A percentile compares a stretch with the other conserved stretches of the same genome.
Evolutionary conservation across 306 rosid species (phyloP).

Genomic region (Cucurbita argyrosperma): DNA sequence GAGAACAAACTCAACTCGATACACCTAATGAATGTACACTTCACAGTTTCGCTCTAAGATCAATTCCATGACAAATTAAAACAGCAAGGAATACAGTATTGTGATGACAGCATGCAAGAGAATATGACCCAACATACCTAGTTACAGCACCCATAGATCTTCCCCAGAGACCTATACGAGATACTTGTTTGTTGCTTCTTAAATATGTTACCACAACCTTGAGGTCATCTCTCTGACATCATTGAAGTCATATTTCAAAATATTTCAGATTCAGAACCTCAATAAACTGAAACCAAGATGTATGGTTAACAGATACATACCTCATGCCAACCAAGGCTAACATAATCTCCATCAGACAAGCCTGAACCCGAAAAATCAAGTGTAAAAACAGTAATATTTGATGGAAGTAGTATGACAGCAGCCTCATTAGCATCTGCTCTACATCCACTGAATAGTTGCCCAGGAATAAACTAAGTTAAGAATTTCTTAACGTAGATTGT

Average conservation of each 20-base stretch:
- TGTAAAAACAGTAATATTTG: slow-evolving; percentile 87
- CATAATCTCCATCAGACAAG: slow-evolving; percentile 83
- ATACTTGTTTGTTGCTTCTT: slow-evolving; percentile 65
- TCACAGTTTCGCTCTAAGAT: background rate
- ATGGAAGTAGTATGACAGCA: slow-evolving; percentile 81
- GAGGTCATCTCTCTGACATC: slow-evolving; percentile 77
- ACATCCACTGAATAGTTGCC: slow-evolving; percentile 75
- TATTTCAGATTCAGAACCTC: slow-evolving; percentile 10
- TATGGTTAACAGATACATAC: slow-evolving; percentile 22
- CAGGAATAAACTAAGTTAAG: slow-evolving; percentile 10
- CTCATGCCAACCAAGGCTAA: slow-evolving; percentile 99
- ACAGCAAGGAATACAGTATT: background rate
- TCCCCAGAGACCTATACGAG: slow-evolving; percentile 91
- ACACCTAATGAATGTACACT: background rate
- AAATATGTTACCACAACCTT: slow-evolving; percentile 69
- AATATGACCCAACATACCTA: slow-evolving; percentile 26
- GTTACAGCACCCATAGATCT: slow-evolving; percentile 99
- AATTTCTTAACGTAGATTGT: background rate
- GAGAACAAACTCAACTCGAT: background rate
- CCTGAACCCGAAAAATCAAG: slow-evolving; percentile 98
- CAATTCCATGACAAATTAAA: background rate
- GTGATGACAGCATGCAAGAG: background rate
- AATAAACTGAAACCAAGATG: slow-evolving; percentile 10
- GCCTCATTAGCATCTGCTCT: slow-evolving; percentile 98
- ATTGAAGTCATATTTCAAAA: slow-evolving; percentile 13